Base-by-base conservation (phyloP, 2,329 filamentous ascomycete genomes). In the Acrocalymma vagum region DNA sequence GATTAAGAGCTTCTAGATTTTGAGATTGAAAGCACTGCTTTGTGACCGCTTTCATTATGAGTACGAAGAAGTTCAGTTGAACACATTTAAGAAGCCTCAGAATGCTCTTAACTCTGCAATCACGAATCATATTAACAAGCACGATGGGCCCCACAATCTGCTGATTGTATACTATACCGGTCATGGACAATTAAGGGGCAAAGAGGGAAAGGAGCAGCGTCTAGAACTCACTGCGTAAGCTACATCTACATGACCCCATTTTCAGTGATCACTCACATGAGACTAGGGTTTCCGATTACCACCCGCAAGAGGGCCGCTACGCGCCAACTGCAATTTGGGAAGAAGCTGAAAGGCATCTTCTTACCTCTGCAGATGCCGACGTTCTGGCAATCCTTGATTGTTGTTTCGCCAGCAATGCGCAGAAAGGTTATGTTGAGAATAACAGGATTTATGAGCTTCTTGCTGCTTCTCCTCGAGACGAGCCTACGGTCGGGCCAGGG, bases 121-220 rank as follows among this genome's bases (percentile, higher is more conserved):
- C 5, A 14, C 28, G 9, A n/a, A 44, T 2, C 55, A 60, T 21
- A 40, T 63, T 3, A 5, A n/a, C 0, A 27, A 53, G 4, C 30
- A 53, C 25, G 50, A 57, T 27, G 55, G 41, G 1, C 50, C 51
- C 0, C 41, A 61, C 23, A 60, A 51, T 16, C 35, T 61, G 4
- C 26, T 62, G n/a, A 60, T 65, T 13, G 45, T 67, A 5, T 68
- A 65, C 29, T 67, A 67, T 36, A 63, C 58, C 14, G 65, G 65
- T 5, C 62, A 67, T 47, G 57, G 59, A 3, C 14, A 29, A 9
- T 32, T 39, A 23, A 17, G 28, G 6, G 23, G 38, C 6, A 25
- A 39, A 8, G 29, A 37, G 8, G 18, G 21, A 7, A 17, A 32
- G 9, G 29, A 29, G 17, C 13, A 36, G 22, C 14, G 22, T 3